Conservation (phyloP, 2,329 filamentous ascomycete species). For the Phaeosphaeriaceae sp. region DNA sequence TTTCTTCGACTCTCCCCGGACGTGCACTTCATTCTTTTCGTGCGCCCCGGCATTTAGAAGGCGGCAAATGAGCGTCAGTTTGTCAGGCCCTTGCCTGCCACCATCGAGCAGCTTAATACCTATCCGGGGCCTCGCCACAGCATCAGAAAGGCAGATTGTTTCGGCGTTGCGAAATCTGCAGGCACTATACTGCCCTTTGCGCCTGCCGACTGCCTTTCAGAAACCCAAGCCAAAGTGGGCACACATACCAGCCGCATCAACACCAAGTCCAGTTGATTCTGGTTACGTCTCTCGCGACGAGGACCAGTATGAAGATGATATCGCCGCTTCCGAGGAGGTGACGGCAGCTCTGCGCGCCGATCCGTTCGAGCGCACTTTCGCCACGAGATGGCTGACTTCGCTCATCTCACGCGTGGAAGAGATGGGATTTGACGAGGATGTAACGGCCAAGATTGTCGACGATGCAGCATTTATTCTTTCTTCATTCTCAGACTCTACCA, state of each 20-base stretch:
- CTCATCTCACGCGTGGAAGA: conserved; percentile 40
- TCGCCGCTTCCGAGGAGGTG: conserved; percentile 28
- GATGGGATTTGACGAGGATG: conserved; percentile 33
- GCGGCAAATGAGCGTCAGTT: conserved; percentile 35
- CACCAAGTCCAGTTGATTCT: conserved; percentile 37
- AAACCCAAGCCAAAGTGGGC: conserved; percentile 15
- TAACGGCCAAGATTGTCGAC: conserved; percentile 29
- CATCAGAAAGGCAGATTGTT: conserved; percentile 31
- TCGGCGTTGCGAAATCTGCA: conserved; percentile 36
- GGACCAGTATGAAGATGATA: conserved; percentile 26
- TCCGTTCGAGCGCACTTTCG: conserved; percentile 40
- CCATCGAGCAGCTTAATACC: conserved; percentile 44
- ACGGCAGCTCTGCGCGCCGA: conserved; percentile 40
- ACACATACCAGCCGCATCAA: conserved; percentile 22
- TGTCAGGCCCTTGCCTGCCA: conserved; percentile 34
- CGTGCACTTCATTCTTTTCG: conserved; percentile 4
- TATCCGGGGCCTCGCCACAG: conserved; percentile 26
- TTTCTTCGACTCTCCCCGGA: conserved; percentile 12
- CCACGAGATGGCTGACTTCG: conserved; percentile 43
- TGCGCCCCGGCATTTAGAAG: conserved; percentile 1
- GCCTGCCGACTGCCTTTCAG: conserved; percentile 30
- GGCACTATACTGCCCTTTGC: conserved; percentile 43
- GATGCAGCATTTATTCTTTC: conserved; percentile 44
- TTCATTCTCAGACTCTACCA: conserved; percentile 34
- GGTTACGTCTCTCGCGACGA: conserved; percentile 46